phyloP scores from a whole-genome alignment of 2,329 filamentous ascomycete genomes.

The Colletotrichum sojae region DNA sequence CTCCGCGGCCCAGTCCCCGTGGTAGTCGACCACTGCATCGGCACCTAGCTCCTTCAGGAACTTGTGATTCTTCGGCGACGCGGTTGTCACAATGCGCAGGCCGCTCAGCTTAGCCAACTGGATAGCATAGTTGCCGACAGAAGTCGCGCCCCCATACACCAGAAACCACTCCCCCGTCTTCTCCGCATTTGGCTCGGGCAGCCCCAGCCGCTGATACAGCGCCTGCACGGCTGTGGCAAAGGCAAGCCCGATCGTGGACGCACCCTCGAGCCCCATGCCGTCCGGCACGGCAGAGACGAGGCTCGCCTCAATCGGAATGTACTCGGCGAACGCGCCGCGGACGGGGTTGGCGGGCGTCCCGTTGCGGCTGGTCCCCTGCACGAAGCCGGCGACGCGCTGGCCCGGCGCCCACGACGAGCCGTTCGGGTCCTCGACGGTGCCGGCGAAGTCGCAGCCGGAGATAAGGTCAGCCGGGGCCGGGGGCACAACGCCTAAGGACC shows the following conservation, averaged over 20 bases:
- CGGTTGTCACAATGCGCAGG: neutral
- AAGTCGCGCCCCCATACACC: constrained; percentile 46
- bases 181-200: neutral
- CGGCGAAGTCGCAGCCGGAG: constrained; percentile 52
- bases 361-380: constrained; percentile 45
- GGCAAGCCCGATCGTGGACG: neutral
- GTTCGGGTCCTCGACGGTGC: constrained; percentile 47
- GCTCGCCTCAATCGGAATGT: constrained; percentile 10
- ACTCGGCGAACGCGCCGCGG: constrained; percentile 17
- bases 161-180: constrained; percentile 38
- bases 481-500: constrained; percentile 20
- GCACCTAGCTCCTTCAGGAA: constrained; percentile 60
- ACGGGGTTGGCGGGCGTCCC: constrained; percentile 12
- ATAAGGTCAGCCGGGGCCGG: constrained; percentile 44
- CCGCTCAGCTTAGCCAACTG: constrained; percentile 21
- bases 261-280: neutral
- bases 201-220: constrained; percentile 5
- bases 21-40: constrained; percentile 62
- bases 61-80: constrained; percentile 50
- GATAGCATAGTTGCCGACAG: constrained; percentile 29
- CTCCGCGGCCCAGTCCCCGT: constrained; percentile 15
- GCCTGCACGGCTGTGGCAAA: constrained; percentile 8
- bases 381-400: constrained; percentile 51
- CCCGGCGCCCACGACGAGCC: constrained; percentile 48
- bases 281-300: constrained; percentile 6